These are phyloP conservation scores for Leccinum proliferum DNA, from an alignment of 1,284 basidiomycete genomes.

Conservation along the genomic window DNA sequence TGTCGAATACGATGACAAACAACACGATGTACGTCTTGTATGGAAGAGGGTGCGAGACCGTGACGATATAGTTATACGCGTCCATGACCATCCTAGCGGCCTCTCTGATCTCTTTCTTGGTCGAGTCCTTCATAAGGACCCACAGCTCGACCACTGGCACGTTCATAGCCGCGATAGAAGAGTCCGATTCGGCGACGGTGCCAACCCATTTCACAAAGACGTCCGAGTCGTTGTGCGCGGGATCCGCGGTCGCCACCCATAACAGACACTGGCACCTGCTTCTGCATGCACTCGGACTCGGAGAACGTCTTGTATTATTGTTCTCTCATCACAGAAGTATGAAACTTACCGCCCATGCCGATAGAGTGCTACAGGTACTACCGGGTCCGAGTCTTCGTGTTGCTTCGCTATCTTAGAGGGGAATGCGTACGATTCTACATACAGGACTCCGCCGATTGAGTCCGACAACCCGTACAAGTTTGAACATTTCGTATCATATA, in stretches of 20 bases:
- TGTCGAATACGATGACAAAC: background rate
- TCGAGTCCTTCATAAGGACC: background rate
- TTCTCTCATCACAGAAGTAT: background rate
- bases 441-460: no score
- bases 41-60: background rate
- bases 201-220: background rate
- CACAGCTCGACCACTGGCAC: background rate
- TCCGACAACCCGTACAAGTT: no score
- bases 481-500: no score
- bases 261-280: background rate
- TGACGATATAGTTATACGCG: background rate
- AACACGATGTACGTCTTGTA: background rate
- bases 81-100: background rate
- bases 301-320: background rate
- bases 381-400: no score
- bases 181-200: background rate
- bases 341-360: background rate
- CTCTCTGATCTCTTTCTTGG: background rate
- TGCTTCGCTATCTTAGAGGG: no score
- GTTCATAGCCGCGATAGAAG: background rate
- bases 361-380: background rate
- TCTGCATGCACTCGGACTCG: background rate
- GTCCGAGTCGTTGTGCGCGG: background rate
- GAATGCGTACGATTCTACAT: no score
- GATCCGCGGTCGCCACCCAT: background rate